These are phyloP conservation scores for Eucalyptus globulus DNA, from an alignment of 345 rosid species.

Conservation along the genomic window DNA sequence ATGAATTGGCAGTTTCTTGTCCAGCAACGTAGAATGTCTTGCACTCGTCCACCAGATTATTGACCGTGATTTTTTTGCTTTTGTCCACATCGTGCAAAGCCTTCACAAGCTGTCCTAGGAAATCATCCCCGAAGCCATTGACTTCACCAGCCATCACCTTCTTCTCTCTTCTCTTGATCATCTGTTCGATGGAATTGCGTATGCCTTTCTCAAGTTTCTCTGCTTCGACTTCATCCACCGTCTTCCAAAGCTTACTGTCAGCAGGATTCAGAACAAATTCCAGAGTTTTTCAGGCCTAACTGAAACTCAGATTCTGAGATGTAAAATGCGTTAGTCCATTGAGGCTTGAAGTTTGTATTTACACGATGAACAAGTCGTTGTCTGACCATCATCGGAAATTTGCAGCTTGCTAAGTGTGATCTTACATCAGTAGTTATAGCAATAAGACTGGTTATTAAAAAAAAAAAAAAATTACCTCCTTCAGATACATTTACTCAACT, in stretches of 20 bases:
- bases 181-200: not conserved
- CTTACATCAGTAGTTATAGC: not conserved
- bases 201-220: not conserved
- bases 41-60: slow-evolving; percentile 27
- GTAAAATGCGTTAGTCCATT: not conserved
- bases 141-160: not conserved
- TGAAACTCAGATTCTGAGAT: not conserved
- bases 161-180: slow-evolving; percentile 8
- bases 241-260: slow-evolving; percentile 7
- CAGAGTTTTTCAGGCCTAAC: not conserved
- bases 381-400: not conserved
- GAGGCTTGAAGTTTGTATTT: not conserved
- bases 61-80: not conserved
- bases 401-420: not conserved
- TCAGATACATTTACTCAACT: not conserved
- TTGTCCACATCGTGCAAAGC: not conserved
- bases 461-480: not conserved
- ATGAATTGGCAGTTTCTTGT: slow-evolving; percentile 17
- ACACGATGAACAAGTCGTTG: not conserved
- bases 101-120: slow-evolving; percentile 10
- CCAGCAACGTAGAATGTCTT: slow-evolving; percentile 23
- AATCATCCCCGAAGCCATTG: slow-evolving; percentile 10
- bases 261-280: not conserved
- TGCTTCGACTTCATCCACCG: slow-evolving; percentile 7
- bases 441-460: not conserved